Evolutionary conservation across 257 asterid species (phyloP), one percentile per base, ranked within the genome.

Genomic region (Gynochthodes officinalis): DNA sequence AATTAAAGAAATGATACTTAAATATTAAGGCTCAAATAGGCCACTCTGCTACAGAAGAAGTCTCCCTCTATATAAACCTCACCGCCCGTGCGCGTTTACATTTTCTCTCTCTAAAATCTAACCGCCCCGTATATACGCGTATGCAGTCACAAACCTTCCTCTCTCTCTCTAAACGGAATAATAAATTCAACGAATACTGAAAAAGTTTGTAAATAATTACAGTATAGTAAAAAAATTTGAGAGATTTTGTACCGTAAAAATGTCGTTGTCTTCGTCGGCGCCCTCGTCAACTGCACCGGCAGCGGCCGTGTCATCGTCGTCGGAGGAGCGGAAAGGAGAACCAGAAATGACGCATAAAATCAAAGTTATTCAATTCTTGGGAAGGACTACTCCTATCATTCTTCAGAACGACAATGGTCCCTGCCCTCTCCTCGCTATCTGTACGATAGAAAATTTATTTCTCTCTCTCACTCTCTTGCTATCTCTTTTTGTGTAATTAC

Each of bases 351-450:
- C 82, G 82, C 87, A 92, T 69, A 85, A 83, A 84, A 89, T 89
- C 9, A 95, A 95, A 78, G 81, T 87, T 58, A 78, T 95, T 60
- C 96, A 95, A 54, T 95, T 95, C 82, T 64, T 92, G 28, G 99
- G 98, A 58, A 82, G 98, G 57, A 87, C 87, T 25, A 76, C 92
- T 54, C 95, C 97, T 5, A 85, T 92, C 74, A 80, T 95, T 78
- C 97, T 95, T 53, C 99, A 95, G 73, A 91, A 92, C 76, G 97
- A 94, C 57, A 94, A 94, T 84, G 98, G 99, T 49, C 99, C 98
- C 16, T 95, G 99, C 79, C 99, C 98, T 78, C 99, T 94, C 71
- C 97, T 94, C 54, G 96, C 99, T 30, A 89, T 94, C 76, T 94
- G 99, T 91, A 88, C 39, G 48, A 21, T 21, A 10, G n/a, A n/a